These are phyloP conservation scores for Cryptococcus neoformans DNA, from an alignment of 1,284 basidiomycete species.

Conservation along the genomic window DNA sequence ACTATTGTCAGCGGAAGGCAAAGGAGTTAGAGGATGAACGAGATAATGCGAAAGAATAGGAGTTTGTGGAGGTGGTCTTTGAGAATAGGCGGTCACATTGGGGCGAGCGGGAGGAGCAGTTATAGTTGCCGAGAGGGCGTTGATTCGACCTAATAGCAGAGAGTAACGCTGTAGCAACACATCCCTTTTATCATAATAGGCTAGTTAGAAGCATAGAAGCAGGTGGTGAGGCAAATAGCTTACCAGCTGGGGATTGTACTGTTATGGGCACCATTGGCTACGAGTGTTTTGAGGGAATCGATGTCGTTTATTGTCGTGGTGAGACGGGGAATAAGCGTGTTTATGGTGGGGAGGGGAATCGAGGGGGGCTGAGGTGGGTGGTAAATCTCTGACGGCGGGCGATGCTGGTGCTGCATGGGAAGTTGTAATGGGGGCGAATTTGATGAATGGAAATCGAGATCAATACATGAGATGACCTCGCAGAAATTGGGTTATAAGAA, in stretches of 20 bases:
- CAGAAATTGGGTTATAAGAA: neutral
- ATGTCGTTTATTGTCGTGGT: conserved; percentile 45
- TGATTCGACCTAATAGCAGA: conserved; percentile 36
- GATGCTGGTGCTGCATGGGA: neutral
- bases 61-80: conserved; percentile 1
- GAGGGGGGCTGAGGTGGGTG: conserved; percentile 26
- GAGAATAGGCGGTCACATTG: neutral
- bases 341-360: conserved; percentile 29
- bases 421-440: neutral
- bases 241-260: conserved; percentile 41
- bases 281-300: conserved; percentile 29
- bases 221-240: conserved; percentile 11
- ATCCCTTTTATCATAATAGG: conserved; percentile 25
- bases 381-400: neutral
- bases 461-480: neutral
- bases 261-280: conserved; percentile 31
- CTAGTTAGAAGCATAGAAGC: neutral
- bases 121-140: conserved; percentile 28
- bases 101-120: conserved; percentile 14
- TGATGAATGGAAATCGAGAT: neutral
- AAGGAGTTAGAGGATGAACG: conserved; percentile 37
- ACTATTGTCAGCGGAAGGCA: conserved; percentile 10
- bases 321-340: conserved; percentile 36
- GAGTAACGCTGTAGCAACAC: conserved; percentile 38
- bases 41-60: conserved; percentile 23